Conservation (phyloP, 2,329 filamentous ascomycete genomes). For the Alternaria ethzedia region DNA sequence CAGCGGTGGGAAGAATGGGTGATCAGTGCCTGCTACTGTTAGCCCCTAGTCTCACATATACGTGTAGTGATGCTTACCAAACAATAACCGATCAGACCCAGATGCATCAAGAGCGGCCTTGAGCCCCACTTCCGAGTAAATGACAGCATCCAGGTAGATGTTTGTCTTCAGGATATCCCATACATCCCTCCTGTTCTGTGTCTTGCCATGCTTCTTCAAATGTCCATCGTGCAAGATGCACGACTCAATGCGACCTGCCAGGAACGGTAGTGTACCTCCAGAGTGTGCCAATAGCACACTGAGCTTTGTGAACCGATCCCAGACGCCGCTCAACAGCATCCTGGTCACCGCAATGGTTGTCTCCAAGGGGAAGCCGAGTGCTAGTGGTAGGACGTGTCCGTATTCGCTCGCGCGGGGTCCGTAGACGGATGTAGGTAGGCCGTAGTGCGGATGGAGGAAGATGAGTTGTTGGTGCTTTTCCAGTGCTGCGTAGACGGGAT, state of each 20-base stretch:
- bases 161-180: constrained; percentile 75
- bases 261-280: constrained; percentile 85
- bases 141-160: constrained; percentile 85
- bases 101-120: constrained; percentile 72
- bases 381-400: constrained; percentile 85
- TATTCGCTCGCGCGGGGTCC: constrained; percentile 76
- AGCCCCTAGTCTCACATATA: neutral
- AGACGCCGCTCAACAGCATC: constrained; percentile 87
- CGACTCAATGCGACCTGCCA: constrained; percentile 86
- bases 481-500: constrained; percentile 75
- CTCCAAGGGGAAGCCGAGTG: constrained; percentile 88
- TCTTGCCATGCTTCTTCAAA: constrained; percentile 68
- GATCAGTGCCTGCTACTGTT: constrained; percentile 70
- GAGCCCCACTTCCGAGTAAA: constrained; percentile 77
- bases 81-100: constrained; percentile 74
- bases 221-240: constrained; percentile 84
- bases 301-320: constrained; percentile 74
- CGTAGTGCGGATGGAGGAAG: constrained; percentile 93
- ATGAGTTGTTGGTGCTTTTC: constrained; percentile 69
- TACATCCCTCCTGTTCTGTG: constrained; percentile 62
- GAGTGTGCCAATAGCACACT: constrained; percentile 84
- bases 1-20: constrained; percentile 84
- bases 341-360: constrained; percentile 88
- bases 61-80: constrained; percentile 58
- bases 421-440: constrained; percentile 79